Evolutionary conservation across 2,329 filamentous ascomycete species (phyloP).

Genomic region (Diplodia scrobiculata): DNA sequence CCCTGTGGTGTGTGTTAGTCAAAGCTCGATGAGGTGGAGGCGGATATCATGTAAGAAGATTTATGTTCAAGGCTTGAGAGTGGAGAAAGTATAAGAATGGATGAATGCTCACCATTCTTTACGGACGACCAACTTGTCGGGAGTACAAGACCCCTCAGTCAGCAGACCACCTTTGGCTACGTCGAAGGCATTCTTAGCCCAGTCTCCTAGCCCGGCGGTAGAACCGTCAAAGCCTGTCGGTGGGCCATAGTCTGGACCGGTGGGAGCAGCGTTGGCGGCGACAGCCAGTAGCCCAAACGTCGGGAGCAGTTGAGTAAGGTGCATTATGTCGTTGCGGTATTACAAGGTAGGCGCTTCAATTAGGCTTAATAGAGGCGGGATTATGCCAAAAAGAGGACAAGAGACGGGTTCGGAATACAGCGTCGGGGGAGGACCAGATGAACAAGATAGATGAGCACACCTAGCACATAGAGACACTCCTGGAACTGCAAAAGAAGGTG

Average conservation of each 20-base stretch:
- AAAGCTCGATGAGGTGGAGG: background rate
- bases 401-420: background rate
- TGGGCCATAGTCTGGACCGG: background rate
- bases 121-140: constrained; percentile 22
- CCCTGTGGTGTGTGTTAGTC: constrained; percentile 4
- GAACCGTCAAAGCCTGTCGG: background rate
- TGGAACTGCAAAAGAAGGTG: background rate
- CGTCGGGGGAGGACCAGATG: background rate
- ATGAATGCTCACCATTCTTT: constrained; percentile 22
- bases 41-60: background rate
- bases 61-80: background rate
- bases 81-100: background rate
- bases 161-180: background rate
- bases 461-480: background rate
- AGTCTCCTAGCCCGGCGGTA: constrained; percentile 4
- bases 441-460: background rate
- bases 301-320: background rate
- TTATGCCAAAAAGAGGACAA: background rate
- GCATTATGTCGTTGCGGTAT: background rate
- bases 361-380: background rate
- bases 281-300: constrained; percentile 1
- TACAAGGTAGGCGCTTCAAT: background rate
- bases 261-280: background rate
- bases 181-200: constrained; percentile 9
- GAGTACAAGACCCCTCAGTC: background rate